phyloP scores from a whole-genome alignment of 305 asterid species.

The Vinca major region DNA sequence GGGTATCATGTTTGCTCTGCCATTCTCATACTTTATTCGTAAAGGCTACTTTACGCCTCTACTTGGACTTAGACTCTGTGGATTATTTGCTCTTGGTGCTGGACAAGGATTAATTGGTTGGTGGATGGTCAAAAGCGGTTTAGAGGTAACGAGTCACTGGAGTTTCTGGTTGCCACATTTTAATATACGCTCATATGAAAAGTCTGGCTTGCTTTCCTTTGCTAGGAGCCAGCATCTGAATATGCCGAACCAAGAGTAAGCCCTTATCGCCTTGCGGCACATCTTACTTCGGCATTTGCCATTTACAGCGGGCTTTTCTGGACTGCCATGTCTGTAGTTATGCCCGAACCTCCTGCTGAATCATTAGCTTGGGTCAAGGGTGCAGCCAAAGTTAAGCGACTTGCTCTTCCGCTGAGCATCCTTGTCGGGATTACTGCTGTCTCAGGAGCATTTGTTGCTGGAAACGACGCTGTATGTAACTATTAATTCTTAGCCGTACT shows the following conservation, averaged over 20 bases:
- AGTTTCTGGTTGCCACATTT: conserved; percentile 6
- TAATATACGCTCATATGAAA: neutral
- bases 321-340: conserved; percentile 87
- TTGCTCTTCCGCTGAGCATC: conserved; percentile 71
- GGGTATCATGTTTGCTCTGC: conserved; percentile 89
- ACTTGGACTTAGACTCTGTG: conserved; percentile 70
- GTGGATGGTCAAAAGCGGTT: conserved; percentile 99
- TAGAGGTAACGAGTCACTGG: conserved; percentile 54
- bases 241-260: conserved; percentile 86
- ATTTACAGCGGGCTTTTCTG: conserved; percentile 84
- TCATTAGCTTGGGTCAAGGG: conserved; percentile 74
- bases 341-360: conserved; percentile 94
- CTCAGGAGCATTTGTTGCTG: conserved; percentile 98
- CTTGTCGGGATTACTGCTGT: conserved; percentile 84
- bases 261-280: conserved; percentile 95
- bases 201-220: conserved; percentile 12
- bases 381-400: conserved; percentile 76
- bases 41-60: conserved; percentile 71
- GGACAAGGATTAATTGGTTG: conserved; percentile 96
- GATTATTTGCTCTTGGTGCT: conserved; percentile 89
- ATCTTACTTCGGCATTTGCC: conserved; percentile 87
- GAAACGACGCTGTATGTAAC: conserved; percentile 81
- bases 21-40: conserved; percentile 84
- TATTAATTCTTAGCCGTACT: conserved; percentile 9
- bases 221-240: conserved; percentile 74